phyloP scores from a whole-genome alignment of 768 basidiomycete genomes.

The Lactarius pseudohatsudake region DNA sequence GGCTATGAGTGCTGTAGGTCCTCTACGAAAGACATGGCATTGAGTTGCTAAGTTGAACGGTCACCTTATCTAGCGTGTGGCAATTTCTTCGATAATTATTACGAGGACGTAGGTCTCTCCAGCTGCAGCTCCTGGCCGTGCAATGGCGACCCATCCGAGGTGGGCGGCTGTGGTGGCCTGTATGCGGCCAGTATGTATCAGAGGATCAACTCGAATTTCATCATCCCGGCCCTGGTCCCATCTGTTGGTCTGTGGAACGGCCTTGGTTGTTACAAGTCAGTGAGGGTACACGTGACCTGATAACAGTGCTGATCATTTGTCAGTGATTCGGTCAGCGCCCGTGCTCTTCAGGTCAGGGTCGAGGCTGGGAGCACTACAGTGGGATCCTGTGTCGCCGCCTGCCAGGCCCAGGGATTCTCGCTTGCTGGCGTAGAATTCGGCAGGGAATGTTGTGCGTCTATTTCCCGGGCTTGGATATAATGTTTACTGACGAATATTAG shows the following conservation, averaged over 20 bases:
- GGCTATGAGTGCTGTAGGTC: constrained; percentile 55
- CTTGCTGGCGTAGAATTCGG: constrained; percentile 53
- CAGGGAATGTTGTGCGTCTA: not conserved
- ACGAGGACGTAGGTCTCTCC: constrained; percentile 47
- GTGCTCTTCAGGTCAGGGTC: constrained; percentile 36
- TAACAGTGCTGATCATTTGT: not conserved
- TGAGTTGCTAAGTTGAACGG: not conserved
- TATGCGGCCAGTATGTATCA: constrained; percentile 50
- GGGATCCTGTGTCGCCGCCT: constrained; percentile 61
- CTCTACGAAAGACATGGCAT: not conserved
- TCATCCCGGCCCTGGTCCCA: constrained; percentile 46
- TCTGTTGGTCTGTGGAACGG: constrained; percentile 62
- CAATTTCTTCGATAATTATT: constrained; percentile 42
- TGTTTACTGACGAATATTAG: not conserved
- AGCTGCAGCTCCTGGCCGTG: constrained; percentile 54
- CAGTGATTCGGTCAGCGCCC: constrained; percentile 38
- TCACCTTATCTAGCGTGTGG: not conserved
- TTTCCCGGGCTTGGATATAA: not conserved
- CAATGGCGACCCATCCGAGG: constrained; percentile 53
- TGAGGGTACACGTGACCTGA: not conserved
- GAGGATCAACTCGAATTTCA: constrained; percentile 50
- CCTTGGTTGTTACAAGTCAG: constrained; percentile 70
- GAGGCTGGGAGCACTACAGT: constrained; percentile 57
- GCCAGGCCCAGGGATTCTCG: constrained; percentile 63
- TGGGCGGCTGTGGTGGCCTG: constrained; percentile 51